Percentiles rank a stretch among this genome's conserved stretches.
These are phyloP conservation scores for Vitis hybrid DNA, from an alignment of 177 flowering plant genomes.

Conservation along the genomic window DNA sequence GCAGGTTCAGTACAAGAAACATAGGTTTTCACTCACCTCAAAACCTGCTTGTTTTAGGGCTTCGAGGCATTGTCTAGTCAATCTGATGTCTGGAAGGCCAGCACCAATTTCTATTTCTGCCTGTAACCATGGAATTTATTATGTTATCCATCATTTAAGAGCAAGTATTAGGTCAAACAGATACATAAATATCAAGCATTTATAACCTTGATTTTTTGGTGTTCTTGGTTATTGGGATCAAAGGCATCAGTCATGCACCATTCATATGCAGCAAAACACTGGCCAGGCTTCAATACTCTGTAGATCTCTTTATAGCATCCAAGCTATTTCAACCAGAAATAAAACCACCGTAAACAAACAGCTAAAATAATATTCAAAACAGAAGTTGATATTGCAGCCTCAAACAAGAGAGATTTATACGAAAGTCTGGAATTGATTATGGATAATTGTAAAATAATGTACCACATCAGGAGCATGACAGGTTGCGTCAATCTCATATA, in stretches of 20 bases:
- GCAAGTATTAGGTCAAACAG: not conserved
- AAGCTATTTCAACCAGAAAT: not conserved
- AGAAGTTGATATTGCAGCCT: not conserved
- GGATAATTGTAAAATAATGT: constrained; percentile 19
- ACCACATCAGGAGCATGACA: constrained; percentile 99
- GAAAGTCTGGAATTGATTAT: not conserved
- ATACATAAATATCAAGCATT: not conserved
- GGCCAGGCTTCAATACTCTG: constrained; percentile 94
- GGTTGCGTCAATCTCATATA: constrained; percentile 97
- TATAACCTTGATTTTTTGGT: constrained; percentile 83
- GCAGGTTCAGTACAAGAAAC: not conserved
- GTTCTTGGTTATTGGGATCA: constrained; percentile 71
- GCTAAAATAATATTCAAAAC: not conserved
- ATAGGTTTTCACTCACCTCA: constrained; percentile 49
- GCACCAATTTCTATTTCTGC: constrained; percentile 89
- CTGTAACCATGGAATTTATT: constrained; percentile 33
- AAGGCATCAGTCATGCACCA: constrained; percentile 96
- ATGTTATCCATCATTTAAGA: not conserved
- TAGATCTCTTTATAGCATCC: constrained; percentile 79
- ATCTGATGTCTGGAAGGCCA: constrained; percentile 90
- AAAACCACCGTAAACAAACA: not conserved
- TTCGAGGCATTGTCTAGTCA: constrained; percentile 71
- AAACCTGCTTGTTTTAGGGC: constrained; percentile 88
- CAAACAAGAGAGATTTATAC: not conserved
- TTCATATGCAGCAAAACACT: constrained; percentile 87